Evolutionary conservation across 768 basidiomycete species (phyloP), one percentile per base, ranked within the genome.

Genomic region (Russula griseocarnosa): DNA sequence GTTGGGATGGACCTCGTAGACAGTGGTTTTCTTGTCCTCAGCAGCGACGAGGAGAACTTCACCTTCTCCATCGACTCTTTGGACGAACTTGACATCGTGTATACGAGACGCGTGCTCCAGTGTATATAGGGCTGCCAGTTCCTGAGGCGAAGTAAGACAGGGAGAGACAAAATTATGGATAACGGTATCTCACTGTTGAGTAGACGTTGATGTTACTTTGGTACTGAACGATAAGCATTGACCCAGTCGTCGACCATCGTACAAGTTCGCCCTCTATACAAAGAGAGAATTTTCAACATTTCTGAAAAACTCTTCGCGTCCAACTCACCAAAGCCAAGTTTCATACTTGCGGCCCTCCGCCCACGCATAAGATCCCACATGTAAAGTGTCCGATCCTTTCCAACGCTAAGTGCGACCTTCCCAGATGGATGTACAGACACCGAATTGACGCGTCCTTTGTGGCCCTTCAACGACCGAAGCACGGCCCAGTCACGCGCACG

Each of bases 351-450:
- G 13, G 85, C 85, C 4, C 92, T 92, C 73, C 89, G 88, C 0
- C 96, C 96, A 51, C 95, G 79, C 92, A 98, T 95, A 55, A 99
- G 78, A 79, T 99, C 97, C 97, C 97, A 99, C 95, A 99, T 97
- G 49, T 94, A 83, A 63, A 98, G 68, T 3, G 90, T 92, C 67
- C 83, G 81, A 71, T 98, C 97, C 70, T 86, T 88, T 8, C 97
- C 96, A 0, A 98, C 94, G 65, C 87, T 93, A 46, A 99, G 74
- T 0, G 88, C 95, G 20, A 98, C 83, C 70, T 98, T 91, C 7
- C 95, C 92, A 0, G 91, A 89, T 0, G 94, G 96, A 71, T 99
- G 97, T 3, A 98, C 86, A 2, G 92, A 91, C 42, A 97, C 83
- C 38, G 83, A 83, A 73, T 98, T 98, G 64, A 98, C 87, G 28